Base-by-base conservation (phyloP, 768 basidiomycete species). In the Hortiboletus flavorubellus region DNA sequence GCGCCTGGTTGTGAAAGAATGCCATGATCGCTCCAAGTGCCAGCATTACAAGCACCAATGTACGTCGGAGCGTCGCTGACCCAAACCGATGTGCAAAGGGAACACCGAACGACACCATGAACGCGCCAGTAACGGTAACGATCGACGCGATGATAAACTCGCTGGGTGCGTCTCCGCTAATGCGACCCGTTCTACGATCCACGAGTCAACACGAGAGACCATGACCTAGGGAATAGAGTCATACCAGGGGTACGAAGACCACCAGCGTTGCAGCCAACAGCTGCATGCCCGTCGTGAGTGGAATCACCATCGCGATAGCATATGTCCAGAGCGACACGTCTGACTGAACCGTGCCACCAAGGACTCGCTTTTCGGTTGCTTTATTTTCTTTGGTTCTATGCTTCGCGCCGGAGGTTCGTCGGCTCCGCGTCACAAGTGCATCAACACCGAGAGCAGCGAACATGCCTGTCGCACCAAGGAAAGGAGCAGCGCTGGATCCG, bases 121-220 rank as follows among this genome's bases (percentile, higher is more conserved):
- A 78, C 35, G 83, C 75, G 5, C 81, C 79, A 3, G 86, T 68
- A 31, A 80, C 64, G 0, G 87, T 73, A 5, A 91, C 81, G 33
- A 95, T 81, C 4, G 85, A 83, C 0, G 91, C 94, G 37, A 98
- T 88, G 64, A 98, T 86, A 65, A 89, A 83, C 58, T 98, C 96
- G 2, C 86, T 85, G 0, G 96, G 95, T 0, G 88, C 91, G 38
- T 90, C 86, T 35, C 77, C 80, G 34, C 92, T 91, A 46, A 89
- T 82, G 9, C 93, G 83, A 21, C 94, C 94, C 0, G 89, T 92
- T 26, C 88, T 91, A 59, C 8, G 46, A 46, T 40, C 14, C 14
- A 44, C n/a, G 4, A 29, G 38, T 56, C 55, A 63, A 45, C 45
- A 51, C 47, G 53, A 35, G 11, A 41, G 46, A 9, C 12, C 18